Evolutionary conservation across 2,329 filamentous ascomycete species (phyloP), one percentile per base, ranked within the genome.

Genomic region (Hymenoscyphus fraxineus): DNA sequence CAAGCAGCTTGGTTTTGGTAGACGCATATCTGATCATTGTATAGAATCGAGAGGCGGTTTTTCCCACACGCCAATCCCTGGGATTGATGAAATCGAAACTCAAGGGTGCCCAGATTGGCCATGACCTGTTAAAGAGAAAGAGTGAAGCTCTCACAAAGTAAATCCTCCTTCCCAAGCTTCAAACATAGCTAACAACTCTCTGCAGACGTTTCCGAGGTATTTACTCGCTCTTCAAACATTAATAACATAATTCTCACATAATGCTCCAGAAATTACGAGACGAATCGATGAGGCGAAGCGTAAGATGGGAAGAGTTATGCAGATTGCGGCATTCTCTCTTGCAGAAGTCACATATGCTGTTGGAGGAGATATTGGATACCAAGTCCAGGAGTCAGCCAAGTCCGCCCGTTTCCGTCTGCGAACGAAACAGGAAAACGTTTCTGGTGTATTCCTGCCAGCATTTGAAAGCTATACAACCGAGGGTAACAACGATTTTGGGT

Each of bases 291-390:
- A 99, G 78, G 95, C 95, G 54, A 99, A 99, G 80, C 91, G 93
- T 73, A 99, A 99, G 82, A 99, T 99, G 94, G 95, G 95, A 64
- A 87, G 94, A 40, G 95, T 99, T 44, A 99, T 99, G 95, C 94
- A 98, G 78, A 96, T 99, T 75, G 95, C 95, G 51, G 93, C 95
- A 57, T 98, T 99, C 80, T 98, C 94, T 55, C 85, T 99, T 19
- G 95, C 95, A 66, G 95, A 98, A 80, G 95, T 99, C 64, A 96
- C 93, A 59, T 99, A 99, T 75, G 95, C 95, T 32, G 93, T 97
- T 35, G 95, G 95, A 68, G 93, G 94, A 73, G 91, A 96, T 74
- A 96, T 99, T 73, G 91, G 90, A 67, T 99, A 97, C 80, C 95
- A 99, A 80, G 92, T 99, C 71, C 93, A 97, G 76, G 95, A 99